Conservation (phyloP, 768 basidiomycete genomes). For the Rubroboletus satanas region DNA sequence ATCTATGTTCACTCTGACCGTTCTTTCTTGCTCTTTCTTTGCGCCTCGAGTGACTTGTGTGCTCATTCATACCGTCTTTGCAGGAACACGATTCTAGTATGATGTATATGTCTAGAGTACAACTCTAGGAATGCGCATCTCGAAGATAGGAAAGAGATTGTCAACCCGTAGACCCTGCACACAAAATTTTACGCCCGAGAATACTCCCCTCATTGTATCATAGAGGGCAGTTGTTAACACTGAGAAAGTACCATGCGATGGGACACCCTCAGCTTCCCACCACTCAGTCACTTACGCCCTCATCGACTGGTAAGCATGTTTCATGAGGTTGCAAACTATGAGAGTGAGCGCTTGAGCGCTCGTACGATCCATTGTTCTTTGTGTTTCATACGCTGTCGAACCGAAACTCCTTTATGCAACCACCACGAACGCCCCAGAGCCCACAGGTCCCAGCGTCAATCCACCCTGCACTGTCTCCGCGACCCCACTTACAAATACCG, state of each 20-base stretch:
- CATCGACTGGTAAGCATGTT: background rate
- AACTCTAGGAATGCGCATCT: background rate
- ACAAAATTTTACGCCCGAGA: background rate
- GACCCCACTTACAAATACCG: slow-evolving; percentile 17
- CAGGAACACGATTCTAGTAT: background rate
- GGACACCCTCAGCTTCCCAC: background rate
- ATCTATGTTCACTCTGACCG: background rate
- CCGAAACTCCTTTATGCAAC: background rate
- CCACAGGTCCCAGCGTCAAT: slow-evolving; percentile 25
- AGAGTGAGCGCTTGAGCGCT: too few species aligned
- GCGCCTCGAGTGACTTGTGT: too few species aligned
- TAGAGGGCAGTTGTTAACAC: too few species aligned
- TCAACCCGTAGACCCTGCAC: background rate
- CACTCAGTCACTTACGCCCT: too few species aligned
- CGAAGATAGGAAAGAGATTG: background rate
- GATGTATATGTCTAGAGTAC: background rate
- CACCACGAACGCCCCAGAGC: slow-evolving; percentile 21
- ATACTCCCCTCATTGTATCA: background rate
- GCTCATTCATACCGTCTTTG: background rate
- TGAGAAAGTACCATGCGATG: too few species aligned
- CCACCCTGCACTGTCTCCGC: slow-evolving; percentile 1
- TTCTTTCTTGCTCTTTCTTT: background rate
- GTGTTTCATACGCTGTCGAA: background rate
- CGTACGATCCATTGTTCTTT: too few species aligned
- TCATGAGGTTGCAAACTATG: background rate